These are phyloP conservation scores for Oryza coarctata DNA, from an alignment of 176 grass and related monocot genomes.

Conservation along the genomic window DNA sequence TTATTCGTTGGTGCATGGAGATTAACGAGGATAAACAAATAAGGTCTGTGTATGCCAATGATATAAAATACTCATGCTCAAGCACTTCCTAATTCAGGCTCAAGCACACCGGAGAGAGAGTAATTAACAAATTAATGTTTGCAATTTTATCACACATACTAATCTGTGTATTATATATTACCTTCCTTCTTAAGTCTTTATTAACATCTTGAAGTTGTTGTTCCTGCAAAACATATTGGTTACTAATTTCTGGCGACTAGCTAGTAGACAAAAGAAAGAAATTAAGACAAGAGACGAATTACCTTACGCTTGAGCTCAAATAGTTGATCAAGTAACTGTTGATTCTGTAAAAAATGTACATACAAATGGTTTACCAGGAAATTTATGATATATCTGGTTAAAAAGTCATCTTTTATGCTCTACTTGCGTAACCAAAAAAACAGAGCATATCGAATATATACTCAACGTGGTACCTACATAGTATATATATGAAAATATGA, in stretches of 20 bases:
- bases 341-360: constrained; percentile 52
- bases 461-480: background rate
- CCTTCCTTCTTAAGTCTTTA: constrained; percentile 69
- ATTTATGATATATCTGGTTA: background rate
- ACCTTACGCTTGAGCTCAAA: constrained; percentile 88
- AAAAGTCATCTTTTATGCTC: background rate
- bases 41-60: too few species aligned
- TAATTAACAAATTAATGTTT: background rate
- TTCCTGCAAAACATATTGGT: constrained; percentile 46
- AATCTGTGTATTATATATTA: constrained; percentile 20
- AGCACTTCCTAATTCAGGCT: too few species aligned
- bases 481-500: constrained; percentile 8
- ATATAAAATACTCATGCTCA: background rate
- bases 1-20: too few species aligned
- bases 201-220: constrained; percentile 77
- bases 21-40: too few species aligned
- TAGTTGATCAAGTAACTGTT: constrained; percentile 66
- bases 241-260: background rate
- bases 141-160: background rate
- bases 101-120: background rate
- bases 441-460: background rate
- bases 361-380: constrained; percentile 6
- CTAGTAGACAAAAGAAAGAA: too few species aligned
- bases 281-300: too few species aligned
- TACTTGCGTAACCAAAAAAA: background rate